Evolutionary conservation across 208 protist genomes (phyloP), one percentile per base, ranked within the genome.

Genomic region (Naegleria lovaniensis): DNA sequence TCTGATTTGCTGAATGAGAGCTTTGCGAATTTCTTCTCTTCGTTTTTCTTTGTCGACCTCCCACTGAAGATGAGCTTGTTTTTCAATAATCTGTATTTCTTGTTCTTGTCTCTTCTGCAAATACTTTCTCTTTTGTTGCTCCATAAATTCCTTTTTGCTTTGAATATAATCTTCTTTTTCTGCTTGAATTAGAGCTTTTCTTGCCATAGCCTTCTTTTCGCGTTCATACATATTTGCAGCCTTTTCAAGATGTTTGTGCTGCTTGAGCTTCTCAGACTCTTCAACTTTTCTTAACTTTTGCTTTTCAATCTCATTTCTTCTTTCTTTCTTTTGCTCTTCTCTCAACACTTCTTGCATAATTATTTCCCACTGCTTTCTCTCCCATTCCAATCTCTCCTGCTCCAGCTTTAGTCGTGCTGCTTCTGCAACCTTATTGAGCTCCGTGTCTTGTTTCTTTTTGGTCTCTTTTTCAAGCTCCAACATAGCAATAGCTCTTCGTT

Each of bases 21-120:
- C 9, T 15, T 33, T 58, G 39, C 85, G 7, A 15, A 88, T 58
- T 88, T 88, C 85, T 38, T 33, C 43, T 88, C 41, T 88, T 88
- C 85, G 51, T 29, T 48, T 88, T 48, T 88, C 85, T 38, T 88
- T 88, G 55, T 88, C 85, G 5, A 88, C 40, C n/a, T 88, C 85
- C 43, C 41, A 88, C 38, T 88, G 85, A 19, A 88, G 22, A 5
- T 88, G 85, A 39, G 85, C 85, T 88, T 88, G 39, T n/a, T 88
- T 88, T 58, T 88, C 85, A 1, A 88, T 55, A 0, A 58, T 0
- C 19, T 36, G 25, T 38, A 88, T 13, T 29, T 88, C 85, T 58
- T 88, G 19, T 36, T 88, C 85, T 88, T 88, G 85, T 58, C 38
- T 88, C 33, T 39, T 88, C 36, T 39, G 19, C 6, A 40, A 11